A percentile compares a stretch with the other conserved stretches of the same genome.
Conservation (phyloP, 2,329 filamentous ascomycete genomes). For the Cercospora sojina region DNA sequence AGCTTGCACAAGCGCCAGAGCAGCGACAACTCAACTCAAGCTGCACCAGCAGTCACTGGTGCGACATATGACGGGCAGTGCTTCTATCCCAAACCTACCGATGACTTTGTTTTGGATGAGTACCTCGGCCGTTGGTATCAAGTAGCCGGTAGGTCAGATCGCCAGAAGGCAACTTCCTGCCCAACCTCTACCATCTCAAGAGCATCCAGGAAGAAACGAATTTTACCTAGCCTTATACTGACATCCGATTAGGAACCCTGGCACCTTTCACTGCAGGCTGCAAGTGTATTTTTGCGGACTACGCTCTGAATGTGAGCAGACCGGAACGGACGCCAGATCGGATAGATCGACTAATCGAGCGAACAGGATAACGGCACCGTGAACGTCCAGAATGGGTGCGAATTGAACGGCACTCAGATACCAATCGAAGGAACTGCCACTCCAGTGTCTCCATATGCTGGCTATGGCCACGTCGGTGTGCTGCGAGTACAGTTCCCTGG, state of each 20-base stretch:
- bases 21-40: slow-evolving; percentile 2
- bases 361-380: slow-evolving; percentile 25
- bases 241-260: slow-evolving; percentile 10
- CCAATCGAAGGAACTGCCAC: slow-evolving; percentile 26
- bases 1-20: background rate
- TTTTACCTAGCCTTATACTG: background rate
- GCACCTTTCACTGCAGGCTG: slow-evolving; percentile 25
- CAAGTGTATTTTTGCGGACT: slow-evolving; percentile 27
- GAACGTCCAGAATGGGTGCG: slow-evolving; percentile 25
- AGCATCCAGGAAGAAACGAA: too few species aligned
- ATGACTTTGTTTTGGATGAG: slow-evolving; percentile 22
- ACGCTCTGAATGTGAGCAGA: slow-evolving; percentile 18
- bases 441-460: slow-evolving; percentile 18
- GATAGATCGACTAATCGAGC: background rate
- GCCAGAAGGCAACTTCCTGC: background rate
- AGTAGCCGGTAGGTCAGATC: slow-evolving; percentile 17
- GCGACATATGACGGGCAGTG: slow-evolving; percentile 26
- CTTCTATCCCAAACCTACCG: slow-evolving; percentile 27
- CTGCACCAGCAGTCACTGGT: slow-evolving; percentile 5
- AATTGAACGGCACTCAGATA: slow-evolving; percentile 14
- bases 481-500: slow-evolving; percentile 25
- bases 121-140: slow-evolving; percentile 30
- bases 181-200: background rate
- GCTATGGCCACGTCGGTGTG: slow-evolving; percentile 24
- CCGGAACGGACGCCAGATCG: background rate